phyloP scores from a whole-genome alignment of 1,284 basidiomycete genomes.

The Cryptococcus sp. region DNA sequence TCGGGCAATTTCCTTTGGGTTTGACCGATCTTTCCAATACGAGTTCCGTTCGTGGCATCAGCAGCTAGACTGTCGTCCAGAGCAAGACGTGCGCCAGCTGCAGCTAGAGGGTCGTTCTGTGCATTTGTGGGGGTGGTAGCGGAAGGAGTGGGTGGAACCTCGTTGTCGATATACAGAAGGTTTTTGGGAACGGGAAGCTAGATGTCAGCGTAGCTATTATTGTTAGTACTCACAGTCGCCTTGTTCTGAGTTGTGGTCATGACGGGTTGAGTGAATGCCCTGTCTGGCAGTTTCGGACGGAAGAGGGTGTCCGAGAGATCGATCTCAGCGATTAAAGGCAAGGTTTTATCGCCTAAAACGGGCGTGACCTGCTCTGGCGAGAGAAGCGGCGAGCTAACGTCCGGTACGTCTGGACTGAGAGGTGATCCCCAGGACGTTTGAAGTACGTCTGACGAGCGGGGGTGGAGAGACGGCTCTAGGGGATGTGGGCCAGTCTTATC shows the following conservation, averaged over 20 bases:
- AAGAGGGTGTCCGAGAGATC: too few species aligned
- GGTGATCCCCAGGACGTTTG: slow-evolving; percentile 1
- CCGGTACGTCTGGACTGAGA: neutral
- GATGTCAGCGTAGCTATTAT: neutral
- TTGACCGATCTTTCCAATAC: slow-evolving; percentile 26
- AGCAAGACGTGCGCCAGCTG: slow-evolving; percentile 14
- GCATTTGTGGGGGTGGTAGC: slow-evolving; percentile 34
- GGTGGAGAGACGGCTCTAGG: slow-evolving; percentile 16
- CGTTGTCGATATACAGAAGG: slow-evolving; percentile 48
- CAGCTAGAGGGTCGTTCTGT: slow-evolving; percentile 24
- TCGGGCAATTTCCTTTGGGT: slow-evolving; percentile 48
- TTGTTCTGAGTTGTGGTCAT: slow-evolving; percentile 8
- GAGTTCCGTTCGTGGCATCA: slow-evolving; percentile 1
- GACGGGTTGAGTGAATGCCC: neutral
- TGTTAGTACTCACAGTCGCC: slow-evolving; percentile 22
- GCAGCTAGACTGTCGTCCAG: slow-evolving; percentile 4
- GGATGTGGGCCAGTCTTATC: slow-evolving; percentile 12
- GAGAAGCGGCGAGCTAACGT: neutral
- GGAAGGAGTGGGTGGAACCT: slow-evolving; percentile 26
- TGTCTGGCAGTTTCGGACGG: neutral
- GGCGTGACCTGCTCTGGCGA: neutral
- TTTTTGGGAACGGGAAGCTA: slow-evolving; percentile 46
- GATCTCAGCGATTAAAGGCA: too few species aligned
- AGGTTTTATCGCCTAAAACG: too few species aligned
- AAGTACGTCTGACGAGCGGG: slow-evolving; percentile 14